Conservation (phyloP, 768 basidiomycete species). For the Trametopsis cervina region DNA sequence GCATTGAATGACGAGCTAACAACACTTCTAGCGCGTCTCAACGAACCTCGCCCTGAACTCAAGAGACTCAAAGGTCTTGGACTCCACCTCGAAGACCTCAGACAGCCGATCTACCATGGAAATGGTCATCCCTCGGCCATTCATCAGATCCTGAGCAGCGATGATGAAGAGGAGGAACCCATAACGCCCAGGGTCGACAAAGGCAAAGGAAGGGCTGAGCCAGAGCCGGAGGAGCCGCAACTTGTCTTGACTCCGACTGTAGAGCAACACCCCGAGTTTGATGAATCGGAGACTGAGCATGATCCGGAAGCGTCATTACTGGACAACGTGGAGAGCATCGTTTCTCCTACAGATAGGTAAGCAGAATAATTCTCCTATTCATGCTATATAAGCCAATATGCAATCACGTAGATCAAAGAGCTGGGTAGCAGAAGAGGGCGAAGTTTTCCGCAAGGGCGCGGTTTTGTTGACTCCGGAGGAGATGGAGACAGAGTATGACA, state of each 20-base stretch:
- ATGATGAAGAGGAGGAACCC: conserved; percentile 28
- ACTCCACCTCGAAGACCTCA: conserved; percentile 3
- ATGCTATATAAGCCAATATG: background rate
- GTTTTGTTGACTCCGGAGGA: conserved; percentile 77
- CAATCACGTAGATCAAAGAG: conserved; percentile 49
- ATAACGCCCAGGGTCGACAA: conserved; percentile 68
- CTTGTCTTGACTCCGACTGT: conserved; percentile 61
- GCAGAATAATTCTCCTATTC: conserved; percentile 16
- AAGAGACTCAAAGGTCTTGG: conserved; percentile 12
- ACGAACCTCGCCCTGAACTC: conserved; percentile 7
- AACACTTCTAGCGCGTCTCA: conserved; percentile 38
- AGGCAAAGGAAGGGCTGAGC: conserved; percentile 68
- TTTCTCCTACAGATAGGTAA: conserved; percentile 42
- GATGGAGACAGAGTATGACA: conserved; percentile 84
- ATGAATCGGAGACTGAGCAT: conserved; percentile 42
- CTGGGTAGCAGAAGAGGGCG: conserved; percentile 93
- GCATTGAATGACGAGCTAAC: conserved; percentile 67
- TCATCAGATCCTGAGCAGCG: conserved; percentile 6
- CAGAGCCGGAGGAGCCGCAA: conserved; percentile 61
- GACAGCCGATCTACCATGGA: background rate
- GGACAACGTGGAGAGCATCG: conserved; percentile 12
- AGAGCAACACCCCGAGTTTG: conserved; percentile 26
- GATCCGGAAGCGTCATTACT: conserved; percentile 26
- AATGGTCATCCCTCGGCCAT: conserved; percentile 22
- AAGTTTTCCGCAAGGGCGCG: conserved; percentile 89